Base-by-base conservation (phyloP, 345 rosid genomes). In the Physaria fendleri region DNA sequence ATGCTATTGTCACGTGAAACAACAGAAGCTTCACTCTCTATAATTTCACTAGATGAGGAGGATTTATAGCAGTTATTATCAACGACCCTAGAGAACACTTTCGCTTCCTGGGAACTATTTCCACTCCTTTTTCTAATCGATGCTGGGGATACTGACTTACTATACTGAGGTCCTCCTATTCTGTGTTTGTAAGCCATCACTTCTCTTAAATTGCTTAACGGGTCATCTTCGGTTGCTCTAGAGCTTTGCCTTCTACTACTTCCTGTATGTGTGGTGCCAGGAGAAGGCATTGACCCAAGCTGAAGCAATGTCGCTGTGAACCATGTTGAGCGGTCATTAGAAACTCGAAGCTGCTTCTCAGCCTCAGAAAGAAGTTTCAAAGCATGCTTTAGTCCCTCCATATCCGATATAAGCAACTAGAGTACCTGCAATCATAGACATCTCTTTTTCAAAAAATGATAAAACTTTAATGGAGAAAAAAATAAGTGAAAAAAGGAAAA, bases 281-380 rank as follows among this genome's bases (percentile, higher is more conserved):
- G 83, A 40, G 97, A 89, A 67, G 90, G 80, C 66, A 81, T 71
- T 7, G 95, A 93, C 49, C 97, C 94, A 47, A 93, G 94, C 85
- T 89, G 99, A 53, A 93, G 72, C 28, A 93, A 77, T 25, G 94
- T 87, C 15, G 97, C 95, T 2, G 97, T 89, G 79, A 93, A 89
- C 99, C 99, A 93, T 15, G 95, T 93, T 23, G 94, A 87, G 47
- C 95, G 94, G 68, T 93, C 99, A 64, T 75, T 93, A 44, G 97
- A 83, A 64, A 82, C 80, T 55, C 94, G 65, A 38, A 93, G 74
- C 68, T 87, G 99, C 71, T 85, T 93, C 87, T 88, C 95, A 10
- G 99, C 89, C 62, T 89, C 97, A 1, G 97, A 89, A 49, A 93
- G 97, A 74, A 93, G 97, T 83, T 83, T 93, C 65, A 93, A 72